Evolutionary conservation across 2,329 filamentous ascomycete species (phyloP), one percentile per base, ranked within the genome.

Genomic region (Xylaria digitata): DNA sequence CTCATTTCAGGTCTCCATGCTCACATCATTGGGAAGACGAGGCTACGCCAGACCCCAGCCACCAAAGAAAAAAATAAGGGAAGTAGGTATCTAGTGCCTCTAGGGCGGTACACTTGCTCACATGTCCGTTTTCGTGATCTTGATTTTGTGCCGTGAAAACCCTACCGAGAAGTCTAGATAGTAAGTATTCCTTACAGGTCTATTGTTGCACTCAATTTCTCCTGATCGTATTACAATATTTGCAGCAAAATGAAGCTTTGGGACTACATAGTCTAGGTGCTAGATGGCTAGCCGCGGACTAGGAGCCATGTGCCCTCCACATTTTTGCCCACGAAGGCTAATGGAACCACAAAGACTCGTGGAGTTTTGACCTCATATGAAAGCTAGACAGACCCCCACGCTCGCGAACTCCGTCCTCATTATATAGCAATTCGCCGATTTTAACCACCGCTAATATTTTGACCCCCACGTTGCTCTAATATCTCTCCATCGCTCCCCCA

Each of bases 371-470:
- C 42, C 61, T 62, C 53, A 53, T 19, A 54, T 21, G 43, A 50
- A 55, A 45, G 34, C 40, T 61, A 40, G 54, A 30, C 34, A 53
- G 15, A 60, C 65, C 65, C 65, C 65, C 65, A 67, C 65, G 61
- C 30, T 65, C 13, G 30, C 26, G n/a, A 55, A 49, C 43, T 55
- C 49, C 21, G 17, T 32, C 13, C 56, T 61, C 54, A 32, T 52
- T 19, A 34, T 59, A 62, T 50, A 59, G 60, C 26, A 61, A 58
- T 58, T 61, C 61, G 65, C 61, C 65, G 65, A 64, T 64, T 67
- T 61, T 61, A 6, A 58, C 65, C 61, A 50, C 6, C 15, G 15
- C 15, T 17, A 50, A 59, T 23, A 56, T 9, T 30, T 30, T 53
- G 37, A 54, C 64, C 67, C 64, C 67, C 64, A 67, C 60, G 32